A percentile compares a stretch with the other conserved stretches of the same genome.
Conservation (phyloP, 2,329 filamentous ascomycete genomes). For the Ploettnerulaceae sp. region DNA sequence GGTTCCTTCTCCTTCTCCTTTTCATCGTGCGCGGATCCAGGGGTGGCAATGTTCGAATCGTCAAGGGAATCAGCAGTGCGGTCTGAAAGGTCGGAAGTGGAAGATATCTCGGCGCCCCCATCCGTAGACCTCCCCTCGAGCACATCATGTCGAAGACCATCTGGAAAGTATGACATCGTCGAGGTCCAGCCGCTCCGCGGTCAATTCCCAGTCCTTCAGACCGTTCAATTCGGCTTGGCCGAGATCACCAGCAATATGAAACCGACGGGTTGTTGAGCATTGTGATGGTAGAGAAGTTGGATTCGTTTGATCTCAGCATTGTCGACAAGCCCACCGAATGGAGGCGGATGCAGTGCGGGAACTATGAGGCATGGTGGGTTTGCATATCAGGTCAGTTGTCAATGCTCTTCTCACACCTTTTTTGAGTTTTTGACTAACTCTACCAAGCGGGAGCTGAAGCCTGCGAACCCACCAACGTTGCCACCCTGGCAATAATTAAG, state of each 20-base stretch:
- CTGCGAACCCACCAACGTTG: slow-evolving; percentile 8
- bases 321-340: not conserved
- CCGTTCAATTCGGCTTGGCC: slow-evolving; percentile 2
- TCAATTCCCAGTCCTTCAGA: not conserved
- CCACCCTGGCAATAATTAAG: slow-evolving; percentile 10
- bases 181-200: not conserved
- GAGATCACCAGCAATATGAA: not conserved
- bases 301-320: slow-evolving; percentile 3
- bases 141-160: slow-evolving; percentile 5
- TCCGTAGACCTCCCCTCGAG: not conserved
- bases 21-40: slow-evolving; percentile 2
- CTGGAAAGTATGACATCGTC: slow-evolving; percentile 14
- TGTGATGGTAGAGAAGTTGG: not conserved
- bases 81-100: slow-evolving; percentile 8
- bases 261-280: slow-evolving; percentile 10
- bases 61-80: slow-evolving; percentile 5
- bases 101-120: slow-evolving; percentile 4
- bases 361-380: slow-evolving; percentile 10
- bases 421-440: not conserved
- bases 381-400: slow-evolving; percentile 12
- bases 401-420: slow-evolving; percentile 9
- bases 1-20: slow-evolving; percentile 6
- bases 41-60: not conserved
- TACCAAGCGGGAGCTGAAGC: slow-evolving; percentile 13
- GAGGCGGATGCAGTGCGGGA: slow-evolving; percentile 3